Conservation (phyloP, 805 yeast genomes). For the Jamesozyma hellenica region DNA sequence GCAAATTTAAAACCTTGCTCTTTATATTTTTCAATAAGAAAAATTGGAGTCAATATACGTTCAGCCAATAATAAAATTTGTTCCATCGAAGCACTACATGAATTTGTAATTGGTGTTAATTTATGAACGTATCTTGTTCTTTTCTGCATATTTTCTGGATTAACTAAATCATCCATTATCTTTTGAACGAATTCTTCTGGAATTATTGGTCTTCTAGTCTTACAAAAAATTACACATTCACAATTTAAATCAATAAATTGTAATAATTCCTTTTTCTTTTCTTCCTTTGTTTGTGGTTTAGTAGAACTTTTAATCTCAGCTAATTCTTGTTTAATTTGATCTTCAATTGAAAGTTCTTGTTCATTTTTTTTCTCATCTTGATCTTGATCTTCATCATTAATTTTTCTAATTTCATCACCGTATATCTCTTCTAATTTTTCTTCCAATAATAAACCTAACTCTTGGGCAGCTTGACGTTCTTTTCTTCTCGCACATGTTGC, state of each 20-base stretch:
- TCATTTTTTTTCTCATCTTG: constrained; percentile 29
- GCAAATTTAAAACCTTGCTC: constrained; percentile 49
- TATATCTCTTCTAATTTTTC: constrained; percentile 43
- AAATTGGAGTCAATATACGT: constrained; percentile 55
- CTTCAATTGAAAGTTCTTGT: constrained; percentile 57
- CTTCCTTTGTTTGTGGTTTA: constrained; percentile 27
- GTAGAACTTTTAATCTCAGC: constrained; percentile 41
- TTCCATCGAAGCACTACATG: constrained; percentile 61
- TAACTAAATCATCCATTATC: constrained; percentile 51
- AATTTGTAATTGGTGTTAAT: constrained; percentile 66
- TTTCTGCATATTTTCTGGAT: constrained; percentile 36
- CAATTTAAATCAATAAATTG: constrained; percentile 57
- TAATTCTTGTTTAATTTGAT: constrained; percentile 62
- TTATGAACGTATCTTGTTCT: constrained; percentile 68
- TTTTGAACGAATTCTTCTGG: constrained; percentile 63
- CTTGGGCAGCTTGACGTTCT: constrained; percentile 71
- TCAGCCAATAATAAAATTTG: constrained; percentile 54
- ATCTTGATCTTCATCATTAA: constrained; percentile 11
- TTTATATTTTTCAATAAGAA: constrained; percentile 36
- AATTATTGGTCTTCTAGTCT: constrained; percentile 65
- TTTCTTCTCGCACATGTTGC: constrained; percentile 80
- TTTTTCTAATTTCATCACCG: constrained; percentile 27
- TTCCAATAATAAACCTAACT: constrained; percentile 47
- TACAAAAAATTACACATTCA: constrained; percentile 78
- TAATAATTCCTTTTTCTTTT: constrained; percentile 38